Evolutionary conservation across 495 filamentous ascomycete genomes (phyloP), one percentile per base, ranked within the genome.

Genomic region (Baudoinia panamericana): DNA sequence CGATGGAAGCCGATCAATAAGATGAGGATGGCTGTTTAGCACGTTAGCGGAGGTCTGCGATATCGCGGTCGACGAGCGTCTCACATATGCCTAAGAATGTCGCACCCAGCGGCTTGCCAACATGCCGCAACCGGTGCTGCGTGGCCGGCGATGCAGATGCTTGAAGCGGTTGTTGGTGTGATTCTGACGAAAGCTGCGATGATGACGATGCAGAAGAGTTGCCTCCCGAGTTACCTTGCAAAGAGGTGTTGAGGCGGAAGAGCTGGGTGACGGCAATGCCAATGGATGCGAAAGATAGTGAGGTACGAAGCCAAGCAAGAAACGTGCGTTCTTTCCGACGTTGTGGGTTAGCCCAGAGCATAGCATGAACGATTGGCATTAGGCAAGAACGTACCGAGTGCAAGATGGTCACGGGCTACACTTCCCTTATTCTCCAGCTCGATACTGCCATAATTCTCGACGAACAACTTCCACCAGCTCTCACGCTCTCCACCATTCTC

Each of bases 401-500:
- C 90, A 36, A 97, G 65, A 64, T 97, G 90, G 59, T 97, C 90
- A 48, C 90, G 71, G 30, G 90, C 90, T 16, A 94, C 86, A 58
- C 82, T 88, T 12, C 88, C 92, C 58, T 95, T 95, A 52, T 96
- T 97, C 56, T 97, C 90, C 30, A 97, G 61, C 56, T 95, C 88
- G 33, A 97, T 69, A 30, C 74, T 78, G 38, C 82, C 83, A 51
- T 88, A 82, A 46, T 79, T 81, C 17, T 74, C 71, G 25, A 82
- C 53, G 5, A 70, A 43, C 24, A 56, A 56, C 46, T 56, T 62
- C 58, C 64, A 73, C 70, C 75, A 73, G 1, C 48, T 34, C 11
- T 38, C 32, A 20, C 56, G 51, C 22, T 56, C 51, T 4, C 19
- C 18, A 1, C 30, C 38, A 11, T 52, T 43, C 49, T 41, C 32